Evolutionary conservation across 805 yeast species (phyloP).

Genomic region (Yamadazyma paraphyllophila): DNA sequence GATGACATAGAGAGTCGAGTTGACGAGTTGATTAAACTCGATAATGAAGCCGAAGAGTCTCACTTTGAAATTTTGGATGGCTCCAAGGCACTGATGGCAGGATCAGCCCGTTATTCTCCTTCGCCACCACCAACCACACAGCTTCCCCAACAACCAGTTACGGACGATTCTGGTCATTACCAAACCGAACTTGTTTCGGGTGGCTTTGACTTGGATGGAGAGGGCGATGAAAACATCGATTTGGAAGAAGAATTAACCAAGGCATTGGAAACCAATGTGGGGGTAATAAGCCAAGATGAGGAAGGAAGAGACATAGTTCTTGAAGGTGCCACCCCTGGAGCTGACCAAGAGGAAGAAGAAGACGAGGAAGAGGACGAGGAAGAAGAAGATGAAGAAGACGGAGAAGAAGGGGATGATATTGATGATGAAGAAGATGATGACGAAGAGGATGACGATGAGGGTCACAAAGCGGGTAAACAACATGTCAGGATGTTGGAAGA

Average conservation of each 20-base stretch:
- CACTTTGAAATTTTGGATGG: slow-evolving; percentile 70
- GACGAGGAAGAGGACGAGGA: slow-evolving; percentile 46
- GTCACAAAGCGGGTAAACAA: slow-evolving; percentile 51
- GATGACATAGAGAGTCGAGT: slow-evolving; percentile 78
- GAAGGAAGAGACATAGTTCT: slow-evolving; percentile 28
- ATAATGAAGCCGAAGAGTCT: slow-evolving; percentile 80
- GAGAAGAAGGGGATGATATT: slow-evolving; percentile 54
- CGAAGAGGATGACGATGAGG: slow-evolving; percentile 49
- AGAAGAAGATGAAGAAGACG: slow-evolving; percentile 53
- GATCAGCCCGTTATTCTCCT: slow-evolving; percentile 23
- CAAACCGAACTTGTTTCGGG: slow-evolving; percentile 36
- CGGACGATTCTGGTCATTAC: slow-evolving; percentile 6
- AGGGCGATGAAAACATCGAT: slow-evolving; percentile 18
- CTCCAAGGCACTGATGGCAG: slow-evolving; percentile 35
- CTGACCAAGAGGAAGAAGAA: slow-evolving; percentile 38
- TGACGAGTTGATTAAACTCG: slow-evolving; percentile 69
- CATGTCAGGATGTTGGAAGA: slow-evolving; percentile 68
- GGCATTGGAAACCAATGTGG: slow-evolving; percentile 46
- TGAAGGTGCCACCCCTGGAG: slow-evolving; percentile 9
- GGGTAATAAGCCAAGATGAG: slow-evolving; percentile 32
- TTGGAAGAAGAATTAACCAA: slow-evolving; percentile 58
- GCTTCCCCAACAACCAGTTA: slow-evolving; percentile 8
- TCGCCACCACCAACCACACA: slow-evolving; percentile 25
- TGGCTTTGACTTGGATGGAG: slow-evolving; percentile 22
- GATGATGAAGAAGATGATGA: slow-evolving; percentile 53